phyloP scores from a whole-genome alignment of 2,329 filamentous ascomycete genomes.

The Penicillium sp. region DNA sequence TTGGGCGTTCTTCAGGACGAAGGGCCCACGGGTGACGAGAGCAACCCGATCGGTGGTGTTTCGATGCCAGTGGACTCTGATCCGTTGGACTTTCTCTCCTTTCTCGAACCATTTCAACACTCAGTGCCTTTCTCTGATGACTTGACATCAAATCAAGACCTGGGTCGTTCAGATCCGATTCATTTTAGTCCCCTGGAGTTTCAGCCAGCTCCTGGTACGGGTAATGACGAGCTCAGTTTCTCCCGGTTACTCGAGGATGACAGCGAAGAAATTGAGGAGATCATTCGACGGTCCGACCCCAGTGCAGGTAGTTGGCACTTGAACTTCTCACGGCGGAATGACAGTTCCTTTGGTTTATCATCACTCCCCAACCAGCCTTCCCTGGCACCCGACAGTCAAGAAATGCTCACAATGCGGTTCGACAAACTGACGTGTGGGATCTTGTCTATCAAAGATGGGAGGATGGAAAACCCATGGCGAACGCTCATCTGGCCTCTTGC shows the following conservation, averaged over 20 bases:
- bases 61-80: slow-evolving; percentile 24
- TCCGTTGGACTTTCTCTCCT: slow-evolving; percentile 24
- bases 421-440: slow-evolving; percentile 70
- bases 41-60: slow-evolving; percentile 17
- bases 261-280: slow-evolving; percentile 60
- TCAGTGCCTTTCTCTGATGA: slow-evolving; percentile 20
- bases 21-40: slow-evolving; percentile 9
- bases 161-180: slow-evolving; percentile 2
- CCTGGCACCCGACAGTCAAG: slow-evolving; percentile 58
- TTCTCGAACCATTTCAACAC: slow-evolving; percentile 23
- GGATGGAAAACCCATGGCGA: slow-evolving; percentile 71
- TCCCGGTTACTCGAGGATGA: slow-evolving; percentile 40
- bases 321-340: slow-evolving; percentile 41
- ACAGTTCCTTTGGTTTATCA: slow-evolving; percentile 42
- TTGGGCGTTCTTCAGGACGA: slow-evolving; percentile 7
- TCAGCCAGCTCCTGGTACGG: slow-evolving; percentile 13
- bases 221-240: slow-evolving; percentile 31
- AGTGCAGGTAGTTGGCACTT: slow-evolving; percentile 43
- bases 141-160: slow-evolving; percentile 16
- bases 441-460: slow-evolving; percentile 70
- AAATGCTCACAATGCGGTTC: slow-evolving; percentile 66
- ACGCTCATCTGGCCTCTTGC: slow-evolving; percentile 72
- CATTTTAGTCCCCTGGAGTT: slow-evolving; percentile 14
- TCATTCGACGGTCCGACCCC: slow-evolving; percentile 49
- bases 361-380: slow-evolving; percentile 52